These are phyloP conservation scores for Physaria fendleri DNA, from an alignment of 345 rosid species.

Conservation along the genomic window DNA sequence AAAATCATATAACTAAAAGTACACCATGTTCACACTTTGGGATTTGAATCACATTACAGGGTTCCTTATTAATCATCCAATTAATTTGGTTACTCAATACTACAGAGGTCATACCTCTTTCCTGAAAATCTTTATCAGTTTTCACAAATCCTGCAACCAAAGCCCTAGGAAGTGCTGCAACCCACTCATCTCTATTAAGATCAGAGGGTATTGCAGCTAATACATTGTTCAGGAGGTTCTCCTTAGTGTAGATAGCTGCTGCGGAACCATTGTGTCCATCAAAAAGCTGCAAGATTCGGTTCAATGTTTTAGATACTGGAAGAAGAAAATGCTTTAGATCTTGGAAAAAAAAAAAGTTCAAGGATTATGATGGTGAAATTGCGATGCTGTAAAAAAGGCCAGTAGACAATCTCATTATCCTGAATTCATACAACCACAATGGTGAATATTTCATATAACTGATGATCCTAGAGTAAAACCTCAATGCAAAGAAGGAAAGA, in stretches of 20 bases:
- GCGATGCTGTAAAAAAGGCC: background rate
- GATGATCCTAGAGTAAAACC: no score
- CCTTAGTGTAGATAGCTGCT: constrained; percentile 93
- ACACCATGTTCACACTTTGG: background rate
- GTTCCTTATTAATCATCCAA: background rate
- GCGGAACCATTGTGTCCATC: constrained; percentile 98
- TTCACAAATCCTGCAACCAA: constrained; percentile 97
- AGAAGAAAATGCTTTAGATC: no score
- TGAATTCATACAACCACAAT: background rate
- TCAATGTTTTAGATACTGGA: no score
- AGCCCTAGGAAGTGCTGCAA: constrained; percentile 90
- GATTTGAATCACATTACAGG: background rate
- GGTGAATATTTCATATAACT: no score
- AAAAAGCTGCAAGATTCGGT: constrained; percentile 58
- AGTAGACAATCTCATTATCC: background rate
- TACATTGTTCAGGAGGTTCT: constrained; percentile 77
- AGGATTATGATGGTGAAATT: no score
- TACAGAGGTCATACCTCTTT: constrained; percentile 42
- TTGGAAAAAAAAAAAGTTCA: no score
- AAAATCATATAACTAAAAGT: background rate
- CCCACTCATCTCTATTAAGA: constrained; percentile 91
- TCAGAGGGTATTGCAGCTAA: constrained; percentile 77
- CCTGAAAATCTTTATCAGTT: constrained; percentile 96
- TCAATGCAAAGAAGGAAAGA: no score
- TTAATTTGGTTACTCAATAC: background rate